A percentile compares a stretch with the other conserved stretches of the same genome.
phyloP scores from a whole-genome alignment of 495 filamentous ascomycete genomes.

The Lophium mytilinum region DNA sequence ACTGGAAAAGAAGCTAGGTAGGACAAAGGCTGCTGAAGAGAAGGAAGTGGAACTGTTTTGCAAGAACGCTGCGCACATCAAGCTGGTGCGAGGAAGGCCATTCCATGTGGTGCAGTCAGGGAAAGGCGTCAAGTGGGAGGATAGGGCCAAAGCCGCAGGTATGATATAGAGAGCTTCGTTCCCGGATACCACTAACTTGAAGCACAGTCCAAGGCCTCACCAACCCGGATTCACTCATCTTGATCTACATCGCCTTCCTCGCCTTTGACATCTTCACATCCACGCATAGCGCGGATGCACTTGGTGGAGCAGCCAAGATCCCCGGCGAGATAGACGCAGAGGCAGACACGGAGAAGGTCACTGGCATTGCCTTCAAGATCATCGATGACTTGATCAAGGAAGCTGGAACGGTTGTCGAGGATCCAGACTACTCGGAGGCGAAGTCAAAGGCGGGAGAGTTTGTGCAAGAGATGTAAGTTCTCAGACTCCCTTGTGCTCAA shows the following conservation, averaged over 20 bases:
- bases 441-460: constrained; percentile 33
- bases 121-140: constrained; percentile 31
- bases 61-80: constrained; percentile 90
- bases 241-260: constrained; percentile 67
- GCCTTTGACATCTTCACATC: constrained; percentile 50
- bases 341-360: constrained; percentile 27
- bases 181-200: background rate
- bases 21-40: constrained; percentile 46
- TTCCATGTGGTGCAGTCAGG: constrained; percentile 39
- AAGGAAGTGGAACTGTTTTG: constrained; percentile 88
- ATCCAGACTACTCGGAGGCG: constrained; percentile 41
- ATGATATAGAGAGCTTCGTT: background rate
- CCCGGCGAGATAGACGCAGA: constrained; percentile 21
- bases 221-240: constrained; percentile 54
- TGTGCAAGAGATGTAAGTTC: constrained; percentile 30
- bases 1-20: constrained; percentile 47
- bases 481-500: background rate
- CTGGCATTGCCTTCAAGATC: constrained; percentile 34
- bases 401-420: constrained; percentile 37
- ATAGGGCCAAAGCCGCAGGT: constrained; percentile 29
- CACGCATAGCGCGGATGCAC: constrained; percentile 25
- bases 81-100: constrained; percentile 62
- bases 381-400: constrained; percentile 42
- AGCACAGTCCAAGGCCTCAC: constrained; percentile 28
- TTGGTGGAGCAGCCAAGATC: constrained; percentile 16